Percentiles rank a stretch among this genome's conserved stretches.
These are phyloP conservation scores for Vachellia collinsii DNA, from an alignment of 306 rosid species.

Conservation along the genomic window DNA sequence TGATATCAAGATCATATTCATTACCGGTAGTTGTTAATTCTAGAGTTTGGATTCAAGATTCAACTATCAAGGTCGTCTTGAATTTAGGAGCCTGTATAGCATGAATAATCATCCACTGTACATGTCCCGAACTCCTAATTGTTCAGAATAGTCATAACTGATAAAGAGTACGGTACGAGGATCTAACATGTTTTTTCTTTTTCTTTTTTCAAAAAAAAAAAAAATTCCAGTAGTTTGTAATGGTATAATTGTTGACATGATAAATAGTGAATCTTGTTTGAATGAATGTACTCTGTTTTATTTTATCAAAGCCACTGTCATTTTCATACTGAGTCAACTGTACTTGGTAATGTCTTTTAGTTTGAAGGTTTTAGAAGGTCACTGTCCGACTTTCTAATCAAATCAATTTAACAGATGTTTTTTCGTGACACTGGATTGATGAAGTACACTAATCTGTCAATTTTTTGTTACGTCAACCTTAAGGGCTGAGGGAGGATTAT, in stretches of 20 bases:
- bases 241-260: neutral
- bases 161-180: neutral
- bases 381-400: neutral
- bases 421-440: neutral
- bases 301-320: neutral
- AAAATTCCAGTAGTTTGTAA: neutral
- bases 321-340: neutral
- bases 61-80: neutral
- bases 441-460: neutral
- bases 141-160: neutral
- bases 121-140: slow-evolving; percentile 1
- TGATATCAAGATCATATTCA: slow-evolving; percentile 6
- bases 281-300: neutral
- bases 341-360: neutral
- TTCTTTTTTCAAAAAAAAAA: no score
- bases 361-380: neutral
- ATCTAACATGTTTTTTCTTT: neutral
- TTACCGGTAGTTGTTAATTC: neutral
- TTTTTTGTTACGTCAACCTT: neutral
- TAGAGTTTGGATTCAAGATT: slow-evolving; percentile 10
- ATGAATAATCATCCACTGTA: slow-evolving; percentile 18
- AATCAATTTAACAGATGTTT: neutral
- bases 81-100: neutral
- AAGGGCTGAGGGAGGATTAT: neutral
- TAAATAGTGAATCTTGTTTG: neutral